Evolutionary conservation across 2,329 filamentous ascomycete genomes (phyloP).

Genomic region (Cadophora luteo-olivacea): DNA sequence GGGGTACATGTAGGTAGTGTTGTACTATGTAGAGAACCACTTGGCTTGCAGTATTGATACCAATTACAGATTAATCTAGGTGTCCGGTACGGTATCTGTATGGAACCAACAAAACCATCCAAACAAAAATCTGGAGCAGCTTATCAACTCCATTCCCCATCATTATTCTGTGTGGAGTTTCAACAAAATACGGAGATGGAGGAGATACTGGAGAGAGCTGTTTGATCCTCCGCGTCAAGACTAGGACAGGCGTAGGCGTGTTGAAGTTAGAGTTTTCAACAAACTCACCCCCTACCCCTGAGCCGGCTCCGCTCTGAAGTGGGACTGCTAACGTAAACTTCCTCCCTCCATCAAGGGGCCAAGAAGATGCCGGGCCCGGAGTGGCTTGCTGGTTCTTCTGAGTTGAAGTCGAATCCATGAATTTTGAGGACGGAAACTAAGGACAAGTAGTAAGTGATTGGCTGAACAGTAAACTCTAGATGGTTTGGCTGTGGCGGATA

Average conservation of each 20-base stretch:
- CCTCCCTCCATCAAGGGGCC: not conserved
- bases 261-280: slow-evolving; percentile 6
- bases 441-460: not conserved
- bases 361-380: not conserved
- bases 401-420: not conserved
- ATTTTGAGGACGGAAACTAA: not conserved
- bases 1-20: not conserved
- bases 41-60: not conserved
- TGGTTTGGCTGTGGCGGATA: not conserved
- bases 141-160: not conserved
- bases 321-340: not conserved
- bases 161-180: not conserved
- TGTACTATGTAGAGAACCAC: not conserved
- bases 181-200: not conserved
- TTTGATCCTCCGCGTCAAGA: not conserved
- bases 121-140: not conserved
- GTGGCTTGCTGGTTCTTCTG: not conserved
- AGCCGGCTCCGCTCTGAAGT: too few species aligned
- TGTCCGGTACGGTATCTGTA: not conserved
- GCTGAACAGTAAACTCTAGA: not conserved
- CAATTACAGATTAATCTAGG: not conserved
- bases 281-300: not conserved
- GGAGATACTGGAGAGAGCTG: not conserved
- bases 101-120: not conserved
- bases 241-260: not conserved